Conservation (phyloP, 73 alveolate species). For the Paramecium octaurelia region DNA sequence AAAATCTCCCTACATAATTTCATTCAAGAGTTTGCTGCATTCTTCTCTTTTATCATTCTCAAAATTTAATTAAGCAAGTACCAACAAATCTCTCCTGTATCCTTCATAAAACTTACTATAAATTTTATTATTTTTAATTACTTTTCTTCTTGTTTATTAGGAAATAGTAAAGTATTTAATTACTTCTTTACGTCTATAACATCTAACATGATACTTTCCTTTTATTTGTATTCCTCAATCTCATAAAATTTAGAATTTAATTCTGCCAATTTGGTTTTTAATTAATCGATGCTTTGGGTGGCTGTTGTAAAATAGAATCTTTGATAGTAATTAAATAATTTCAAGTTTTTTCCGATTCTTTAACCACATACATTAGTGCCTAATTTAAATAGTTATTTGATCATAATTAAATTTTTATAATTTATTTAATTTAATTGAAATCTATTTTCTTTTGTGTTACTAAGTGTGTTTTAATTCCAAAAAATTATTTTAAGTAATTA, state of each 20-base stretch:
- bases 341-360: neutral
- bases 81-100: slow-evolving; percentile 18
- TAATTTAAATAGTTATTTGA: neutral
- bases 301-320: neutral
- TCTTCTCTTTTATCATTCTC: slow-evolving; percentile 3
- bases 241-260: neutral
- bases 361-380: neutral
- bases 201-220: neutral
- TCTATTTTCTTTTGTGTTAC: neutral
- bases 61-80: neutral
- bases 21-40: neutral
- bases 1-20: neutral
- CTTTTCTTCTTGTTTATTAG: neutral
- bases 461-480: neutral
- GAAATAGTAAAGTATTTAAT: neutral
- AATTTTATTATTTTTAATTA: neutral
- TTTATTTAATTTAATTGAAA: neutral
- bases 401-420: neutral
- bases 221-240: neutral
- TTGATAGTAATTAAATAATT: neutral
- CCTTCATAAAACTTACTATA: neutral
- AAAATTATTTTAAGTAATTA: neutral
- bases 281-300: neutral
- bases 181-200: neutral
- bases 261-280: neutral